A percentile compares a stretch with the other conserved stretches of the same genome.
Evolutionary conservation across 306 rosid species (phyloP).

Genomic region (Lupinus albus): DNA sequence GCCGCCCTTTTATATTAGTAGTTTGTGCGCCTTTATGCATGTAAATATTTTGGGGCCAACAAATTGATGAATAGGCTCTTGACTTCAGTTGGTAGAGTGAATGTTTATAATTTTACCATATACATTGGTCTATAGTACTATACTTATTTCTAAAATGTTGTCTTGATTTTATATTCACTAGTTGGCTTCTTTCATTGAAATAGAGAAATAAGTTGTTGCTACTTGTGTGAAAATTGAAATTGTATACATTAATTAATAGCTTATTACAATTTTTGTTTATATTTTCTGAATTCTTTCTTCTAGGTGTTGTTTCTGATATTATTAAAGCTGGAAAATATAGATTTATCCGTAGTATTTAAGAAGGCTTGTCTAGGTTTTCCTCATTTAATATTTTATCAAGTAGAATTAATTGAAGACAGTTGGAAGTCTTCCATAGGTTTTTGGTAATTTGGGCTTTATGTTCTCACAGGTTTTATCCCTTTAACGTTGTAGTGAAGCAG

Average conservation of each 20-base stretch:
- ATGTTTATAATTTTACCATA: conserved; percentile 4
- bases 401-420: conserved; percentile 15
- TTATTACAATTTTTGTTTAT: neutral
- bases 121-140: neutral
- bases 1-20: no score
- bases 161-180: conserved; percentile 4
- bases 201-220: conserved; percentile 12
- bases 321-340: neutral
- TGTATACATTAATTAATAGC: conserved; percentile 28
- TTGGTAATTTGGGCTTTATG: conserved; percentile 20
- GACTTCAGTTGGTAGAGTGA: conserved; percentile 8
- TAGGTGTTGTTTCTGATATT: conserved; percentile 25
- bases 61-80: neutral
- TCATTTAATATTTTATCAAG: conserved; percentile 14
- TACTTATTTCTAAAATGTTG: conserved; percentile 10
- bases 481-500: conserved; percentile 14
- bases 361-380: conserved; percentile 12
- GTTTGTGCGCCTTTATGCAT: conserved; percentile 23
- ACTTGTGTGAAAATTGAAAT: conserved; percentile 28
- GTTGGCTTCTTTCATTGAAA: conserved; percentile 19
- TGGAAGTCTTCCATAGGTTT: conserved; percentile 29
- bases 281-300: conserved; percentile 5
- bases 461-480: neutral
- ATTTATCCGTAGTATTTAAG: conserved; percentile 18
- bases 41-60: conserved; percentile 19